Base-by-base conservation (phyloP, 2,329 filamentous ascomycete genomes). In the Gnomoniopsis sp. region DNA sequence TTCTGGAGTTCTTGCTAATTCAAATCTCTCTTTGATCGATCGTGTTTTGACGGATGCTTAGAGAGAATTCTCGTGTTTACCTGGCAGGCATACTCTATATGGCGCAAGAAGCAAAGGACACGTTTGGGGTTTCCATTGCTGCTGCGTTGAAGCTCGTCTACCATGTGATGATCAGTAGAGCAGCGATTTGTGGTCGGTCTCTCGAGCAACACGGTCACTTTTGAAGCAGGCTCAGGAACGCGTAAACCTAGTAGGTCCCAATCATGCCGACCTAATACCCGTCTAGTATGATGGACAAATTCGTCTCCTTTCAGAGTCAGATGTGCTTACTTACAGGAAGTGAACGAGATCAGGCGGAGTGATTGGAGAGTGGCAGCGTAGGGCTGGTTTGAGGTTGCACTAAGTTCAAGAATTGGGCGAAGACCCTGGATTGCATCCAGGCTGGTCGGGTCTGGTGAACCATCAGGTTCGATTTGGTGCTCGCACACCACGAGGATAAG, bases 71-170 rank as follows among this genome's bases (percentile, higher is more conserved):
- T 23, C 19, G 19, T 23, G 44, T 19, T 47, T 6, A 21, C 8
- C 52, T 53, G 33, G 44, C 36, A 41, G 43, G 26, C 50, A 44
- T 34, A 51, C 49, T 59, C 52, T 59, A 55, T 55, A 59, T 59
- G 57, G 38, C 48, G 51, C n/a, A 48, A 21, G 48, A 47, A 46
- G 52, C 52, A 41, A 48, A 52, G 43, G 38, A 15, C 55, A 43
- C 17, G 38, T 49, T 43, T 21, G 2, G 2, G 33, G 15, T 50
- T 19, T 34, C 11, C 14, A 15, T 41, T 15, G 14, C 43, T 10
- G 19, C n/a, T 21, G n/a, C 8, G 6, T 46, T 7, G 17, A 3
- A 8, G 14, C 21, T 19, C 4, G 3, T 22, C 14, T 19, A 4
- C 17, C 36, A 15, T 41, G 7, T 41, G 7, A 30, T 8, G 8